Conservation (phyloP, 192 early-diverging fungal species). For the Podila verticillata region DNA sequence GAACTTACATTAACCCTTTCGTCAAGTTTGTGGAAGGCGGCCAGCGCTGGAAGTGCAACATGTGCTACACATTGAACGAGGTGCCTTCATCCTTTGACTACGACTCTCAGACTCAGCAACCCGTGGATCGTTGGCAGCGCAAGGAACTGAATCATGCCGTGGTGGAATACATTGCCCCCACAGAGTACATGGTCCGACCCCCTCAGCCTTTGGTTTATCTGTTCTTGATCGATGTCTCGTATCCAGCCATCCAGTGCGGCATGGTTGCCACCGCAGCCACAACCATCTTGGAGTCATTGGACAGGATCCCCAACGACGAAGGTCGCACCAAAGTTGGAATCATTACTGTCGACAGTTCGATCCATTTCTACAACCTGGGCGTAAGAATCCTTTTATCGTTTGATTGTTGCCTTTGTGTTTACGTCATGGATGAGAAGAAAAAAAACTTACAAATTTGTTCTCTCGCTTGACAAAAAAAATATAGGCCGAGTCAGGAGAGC, state of each 20-base stretch:
- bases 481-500: constrained; percentile 71
- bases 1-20: constrained; percentile 97
- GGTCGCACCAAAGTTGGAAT: constrained; percentile 90
- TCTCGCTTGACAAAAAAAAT: not conserved
- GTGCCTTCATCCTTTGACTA: constrained; percentile 82
- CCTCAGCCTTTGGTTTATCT: constrained; percentile 94
- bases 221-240: constrained; percentile 95
- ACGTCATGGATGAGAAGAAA: too few species aligned
- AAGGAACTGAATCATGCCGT: constrained; percentile 89
- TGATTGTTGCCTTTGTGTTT: too few species aligned
- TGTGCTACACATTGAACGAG: constrained; percentile 93
- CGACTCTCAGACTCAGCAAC: constrained; percentile 79
- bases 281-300: constrained; percentile 84
- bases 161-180: constrained; percentile 95
- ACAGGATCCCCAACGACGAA: constrained; percentile 88
- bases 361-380: constrained; percentile 94
- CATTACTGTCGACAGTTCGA: constrained; percentile 86
- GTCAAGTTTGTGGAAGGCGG: constrained; percentile 96
- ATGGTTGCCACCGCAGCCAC: constrained; percentile 78
- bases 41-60: constrained; percentile 95
- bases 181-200: constrained; percentile 98
- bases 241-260: constrained; percentile 85
- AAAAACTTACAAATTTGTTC: not conserved
- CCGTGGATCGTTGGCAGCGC: constrained; percentile 86
- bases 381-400: constrained; percentile 37